Conservation (phyloP, 768 basidiomycete genomes). For the Suillus clintonianus region DNA sequence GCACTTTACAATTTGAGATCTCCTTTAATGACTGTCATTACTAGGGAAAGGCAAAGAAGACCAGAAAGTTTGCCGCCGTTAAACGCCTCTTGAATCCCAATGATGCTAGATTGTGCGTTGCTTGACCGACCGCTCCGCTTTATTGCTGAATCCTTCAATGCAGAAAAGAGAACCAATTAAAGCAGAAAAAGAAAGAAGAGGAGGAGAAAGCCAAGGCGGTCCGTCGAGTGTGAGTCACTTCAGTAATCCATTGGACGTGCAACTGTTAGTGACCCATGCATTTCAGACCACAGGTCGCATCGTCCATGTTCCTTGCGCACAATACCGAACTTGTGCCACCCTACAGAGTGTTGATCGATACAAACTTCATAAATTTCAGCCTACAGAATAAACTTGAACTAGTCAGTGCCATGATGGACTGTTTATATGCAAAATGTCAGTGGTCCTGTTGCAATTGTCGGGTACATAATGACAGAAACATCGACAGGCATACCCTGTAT, state of each 20-base stretch:
- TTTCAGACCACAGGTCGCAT: constrained; percentile 78
- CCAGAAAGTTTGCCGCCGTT: constrained; percentile 90
- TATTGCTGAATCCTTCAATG: constrained; percentile 8
- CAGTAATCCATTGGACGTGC: background rate
- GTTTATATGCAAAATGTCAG: constrained; percentile 95
- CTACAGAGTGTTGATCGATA: constrained; percentile 96
- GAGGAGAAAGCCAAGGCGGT: constrained; percentile 78
- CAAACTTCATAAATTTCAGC: constrained; percentile 99
- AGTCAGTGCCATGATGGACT: constrained; percentile 99
- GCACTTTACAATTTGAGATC: background rate
- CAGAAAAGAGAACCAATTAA: constrained; percentile 93
- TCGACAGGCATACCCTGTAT: constrained; percentile 91
- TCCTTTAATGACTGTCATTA: background rate
- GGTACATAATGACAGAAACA: constrained; percentile 7
- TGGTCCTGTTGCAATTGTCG: constrained; percentile 3
- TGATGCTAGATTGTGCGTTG: constrained; percentile 83
- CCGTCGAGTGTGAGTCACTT: constrained; percentile 68
- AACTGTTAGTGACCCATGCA: background rate
- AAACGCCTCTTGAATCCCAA: constrained; percentile 94
- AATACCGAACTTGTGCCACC: constrained; percentile 96
- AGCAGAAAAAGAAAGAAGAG: constrained; percentile 83
- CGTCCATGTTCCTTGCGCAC: constrained; percentile 91
- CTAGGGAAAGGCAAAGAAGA: constrained; percentile 90
- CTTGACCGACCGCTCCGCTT: background rate
- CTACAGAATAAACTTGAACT: constrained; percentile 98